Conservation (phyloP, 139 green algal genomes). For the Haematococcus lacustris region DNA sequence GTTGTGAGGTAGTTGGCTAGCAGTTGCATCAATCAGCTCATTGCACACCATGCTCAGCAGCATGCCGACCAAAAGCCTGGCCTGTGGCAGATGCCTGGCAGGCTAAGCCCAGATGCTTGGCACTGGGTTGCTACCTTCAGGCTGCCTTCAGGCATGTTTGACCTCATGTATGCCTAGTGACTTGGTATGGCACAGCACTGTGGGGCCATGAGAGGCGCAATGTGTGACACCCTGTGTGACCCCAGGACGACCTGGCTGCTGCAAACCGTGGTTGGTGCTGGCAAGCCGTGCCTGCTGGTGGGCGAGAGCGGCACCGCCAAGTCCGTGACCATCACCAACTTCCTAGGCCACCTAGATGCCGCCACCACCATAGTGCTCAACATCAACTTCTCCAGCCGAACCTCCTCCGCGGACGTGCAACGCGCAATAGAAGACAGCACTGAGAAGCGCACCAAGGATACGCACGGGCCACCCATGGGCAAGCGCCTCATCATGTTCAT, state of each 20-base stretch:
- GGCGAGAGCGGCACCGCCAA: slow-evolving; percentile 75
- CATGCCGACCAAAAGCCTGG: no score
- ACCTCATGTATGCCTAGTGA: no score
- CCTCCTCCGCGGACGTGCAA: slow-evolving; percentile 30
- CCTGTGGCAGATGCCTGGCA: no score
- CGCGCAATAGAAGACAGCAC: slow-evolving; percentile 59
- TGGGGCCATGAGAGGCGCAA: no score
- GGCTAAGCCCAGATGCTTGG: no score
- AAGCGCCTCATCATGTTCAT: slow-evolving; percentile 74
- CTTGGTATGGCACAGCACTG: no score
- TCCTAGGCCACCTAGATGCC: slow-evolving; percentile 41
- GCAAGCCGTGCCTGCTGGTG: slow-evolving; percentile 66
- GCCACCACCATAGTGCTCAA: slow-evolving; percentile 48
- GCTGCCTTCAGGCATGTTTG: no score
- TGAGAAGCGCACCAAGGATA: slow-evolving; percentile 82
- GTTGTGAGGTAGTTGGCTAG: not conserved
- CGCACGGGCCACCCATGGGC: slow-evolving; percentile 70
- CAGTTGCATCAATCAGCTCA: no score
- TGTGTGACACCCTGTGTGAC: no score
- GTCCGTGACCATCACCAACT: slow-evolving; percentile 65
- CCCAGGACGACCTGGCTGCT: slow-evolving; percentile 60
- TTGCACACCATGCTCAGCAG: no score
- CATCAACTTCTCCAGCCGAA: slow-evolving; percentile 65
- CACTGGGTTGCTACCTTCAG: no score
- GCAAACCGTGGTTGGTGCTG: slow-evolving; percentile 30